These are phyloP conservation scores for Dictyostelium brefeldianum DNA, from an alignment of 78 protist species.

Conservation along the genomic window DNA sequence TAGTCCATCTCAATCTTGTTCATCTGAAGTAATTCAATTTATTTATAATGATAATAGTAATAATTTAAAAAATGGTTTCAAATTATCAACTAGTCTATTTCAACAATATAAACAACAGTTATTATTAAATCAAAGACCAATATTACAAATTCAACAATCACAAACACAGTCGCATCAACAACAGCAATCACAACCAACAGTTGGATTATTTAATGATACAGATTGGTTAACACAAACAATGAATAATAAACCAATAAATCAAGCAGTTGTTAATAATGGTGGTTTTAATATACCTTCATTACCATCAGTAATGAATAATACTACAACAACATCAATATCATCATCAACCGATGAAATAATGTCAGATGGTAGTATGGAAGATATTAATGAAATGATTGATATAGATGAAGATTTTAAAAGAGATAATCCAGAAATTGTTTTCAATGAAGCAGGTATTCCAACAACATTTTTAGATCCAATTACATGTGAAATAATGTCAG, in stretches of 20 bases:
- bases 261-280: no score
- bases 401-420: slow-evolving; percentile 34
- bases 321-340: no score
- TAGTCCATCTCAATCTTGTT: slow-evolving; percentile 1
- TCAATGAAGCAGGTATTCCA: slow-evolving; percentile 72
- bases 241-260: neutral
- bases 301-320: no score
- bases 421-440: slow-evolving; percentile 45
- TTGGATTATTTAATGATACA: neutral
- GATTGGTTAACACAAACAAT: neutral
- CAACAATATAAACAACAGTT: neutral
- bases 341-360: neutral
- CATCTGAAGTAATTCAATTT: neutral
- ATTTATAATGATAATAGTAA: slow-evolving; percentile 24
- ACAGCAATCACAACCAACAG: neutral
- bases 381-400: neutral
- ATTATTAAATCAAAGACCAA: neutral
- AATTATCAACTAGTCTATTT: neutral
- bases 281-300: no score
- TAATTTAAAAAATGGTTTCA: neutral
- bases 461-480: slow-evolving; percentile 71
- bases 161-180: neutral
- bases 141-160: neutral
- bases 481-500: slow-evolving; percentile 55
- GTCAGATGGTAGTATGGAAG: neutral